These are phyloP conservation scores for Diaporthe caulivora DNA, from an alignment of 2,329 filamentous ascomycete species.

Conservation along the genomic window DNA sequence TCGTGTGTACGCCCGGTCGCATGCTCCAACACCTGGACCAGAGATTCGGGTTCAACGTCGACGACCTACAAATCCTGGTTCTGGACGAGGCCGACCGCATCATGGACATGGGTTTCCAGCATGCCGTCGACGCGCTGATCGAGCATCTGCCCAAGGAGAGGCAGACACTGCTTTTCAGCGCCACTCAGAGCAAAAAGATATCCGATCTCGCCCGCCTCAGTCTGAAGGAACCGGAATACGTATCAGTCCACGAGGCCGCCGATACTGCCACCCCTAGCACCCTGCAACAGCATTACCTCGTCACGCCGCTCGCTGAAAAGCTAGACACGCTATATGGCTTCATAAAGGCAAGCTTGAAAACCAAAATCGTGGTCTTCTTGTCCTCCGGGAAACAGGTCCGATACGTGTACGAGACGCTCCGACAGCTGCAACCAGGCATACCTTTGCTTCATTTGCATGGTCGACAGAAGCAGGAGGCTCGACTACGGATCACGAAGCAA, in stretches of 20 bases:
- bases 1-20: conserved; percentile 93
- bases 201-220: conserved; percentile 92
- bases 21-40: conserved; percentile 97
- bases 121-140: conserved; percentile 89
- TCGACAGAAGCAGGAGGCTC: conserved; percentile 89
- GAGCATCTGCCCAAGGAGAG: conserved; percentile 88
- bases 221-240: conserved; percentile 91
- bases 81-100: conserved; percentile 97
- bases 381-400: conserved; percentile 97
- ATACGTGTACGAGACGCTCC: conserved; percentile 93
- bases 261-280: conserved; percentile 82
- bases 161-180: conserved; percentile 95
- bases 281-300: conserved; percentile 91
- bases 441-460: conserved; percentile 93
- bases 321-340: conserved; percentile 94
- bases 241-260: conserved; percentile 90
- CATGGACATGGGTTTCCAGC: conserved; percentile 97
- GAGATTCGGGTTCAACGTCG: conserved; percentile 88
- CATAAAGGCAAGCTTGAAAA: conserved; percentile 89
- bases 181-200: conserved; percentile 94
- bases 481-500: conserved; percentile 86
- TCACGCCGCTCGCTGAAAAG: conserved; percentile 88
- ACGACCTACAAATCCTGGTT: conserved; percentile 92
- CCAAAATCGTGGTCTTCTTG: conserved; percentile 95
- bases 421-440: conserved; percentile 94